Conservation (phyloP, 2,329 filamentous ascomycete species). For the Sarocladium strictum region DNA sequence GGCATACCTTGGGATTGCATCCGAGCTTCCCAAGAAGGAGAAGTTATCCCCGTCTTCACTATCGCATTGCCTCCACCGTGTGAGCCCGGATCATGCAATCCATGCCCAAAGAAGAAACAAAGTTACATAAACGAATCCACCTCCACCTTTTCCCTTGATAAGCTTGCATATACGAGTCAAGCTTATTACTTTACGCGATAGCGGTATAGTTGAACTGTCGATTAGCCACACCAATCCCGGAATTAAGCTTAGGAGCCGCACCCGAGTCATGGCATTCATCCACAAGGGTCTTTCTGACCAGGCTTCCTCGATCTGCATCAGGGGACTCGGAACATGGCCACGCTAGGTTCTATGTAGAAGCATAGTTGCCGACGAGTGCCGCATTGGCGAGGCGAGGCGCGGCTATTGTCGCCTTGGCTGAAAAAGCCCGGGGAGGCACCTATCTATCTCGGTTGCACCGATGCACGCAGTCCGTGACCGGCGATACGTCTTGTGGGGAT, state of each 20-base stretch:
- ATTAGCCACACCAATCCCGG: neutral
- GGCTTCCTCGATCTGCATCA: neutral
- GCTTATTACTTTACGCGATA: neutral
- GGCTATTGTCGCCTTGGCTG: neutral
- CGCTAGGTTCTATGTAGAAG: neutral
- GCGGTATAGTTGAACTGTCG: neutral
- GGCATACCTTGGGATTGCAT: neutral
- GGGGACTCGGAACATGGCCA: neutral
- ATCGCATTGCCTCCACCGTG: neutral
- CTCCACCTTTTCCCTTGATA: constrained; percentile 2
- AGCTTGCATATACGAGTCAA: constrained; percentile 3
- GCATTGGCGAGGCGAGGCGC: constrained; percentile 2
- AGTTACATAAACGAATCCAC: neutral
- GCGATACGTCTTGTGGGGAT: neutral
- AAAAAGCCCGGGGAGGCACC: neutral
- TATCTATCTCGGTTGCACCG: constrained; percentile 7
- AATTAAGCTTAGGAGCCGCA: neutral
- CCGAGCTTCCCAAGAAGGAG: neutral
- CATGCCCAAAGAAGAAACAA: neutral
- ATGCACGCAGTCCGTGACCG: neutral
- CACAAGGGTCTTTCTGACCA: neutral
- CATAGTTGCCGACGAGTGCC: neutral
- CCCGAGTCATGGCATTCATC: constrained; percentile 6
- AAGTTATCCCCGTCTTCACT: neutral
- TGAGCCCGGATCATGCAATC: neutral